Evolutionary conservation across 169 alveolate genomes (phyloP).

Genomic region (Plasmodium ovale): DNA sequence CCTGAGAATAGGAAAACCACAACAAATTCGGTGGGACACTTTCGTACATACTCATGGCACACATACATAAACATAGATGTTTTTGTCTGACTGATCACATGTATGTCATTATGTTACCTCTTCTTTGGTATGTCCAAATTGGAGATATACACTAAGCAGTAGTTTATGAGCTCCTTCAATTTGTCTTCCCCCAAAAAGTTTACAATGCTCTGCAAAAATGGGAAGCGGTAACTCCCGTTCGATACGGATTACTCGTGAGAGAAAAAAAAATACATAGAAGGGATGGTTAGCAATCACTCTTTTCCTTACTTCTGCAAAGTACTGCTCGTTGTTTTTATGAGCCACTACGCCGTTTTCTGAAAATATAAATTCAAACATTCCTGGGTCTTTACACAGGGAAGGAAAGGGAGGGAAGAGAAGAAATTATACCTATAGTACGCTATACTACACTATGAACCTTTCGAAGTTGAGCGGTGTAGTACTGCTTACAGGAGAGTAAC

Average conservation of each 20-base stretch:
- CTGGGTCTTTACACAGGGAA: constrained; percentile 53
- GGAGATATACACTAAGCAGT: constrained; percentile 90
- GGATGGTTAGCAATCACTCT: not conserved
- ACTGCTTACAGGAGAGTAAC: not conserved
- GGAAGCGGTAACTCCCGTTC: too few relatives aligned
- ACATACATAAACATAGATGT: not conserved
- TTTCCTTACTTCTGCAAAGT: constrained; percentile 76
- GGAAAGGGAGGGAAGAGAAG: not conserved
- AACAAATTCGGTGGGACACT: not conserved
- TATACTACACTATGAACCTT: too few relatives aligned
- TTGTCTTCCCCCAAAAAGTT: constrained; percentile 89
- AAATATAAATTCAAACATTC: constrained; percentile 87
- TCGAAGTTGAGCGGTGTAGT: too few relatives aligned
- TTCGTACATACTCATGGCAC: too few relatives aligned
- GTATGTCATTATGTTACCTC: constrained; percentile 83
- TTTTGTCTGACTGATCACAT: not conserved
- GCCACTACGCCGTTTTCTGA: constrained; percentile 94
- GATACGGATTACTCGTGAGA: too few relatives aligned
- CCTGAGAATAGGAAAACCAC: constrained; percentile 55
- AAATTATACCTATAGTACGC: too few relatives aligned
- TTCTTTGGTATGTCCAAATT: constrained; percentile 95
- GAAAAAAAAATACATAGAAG: not conserved
- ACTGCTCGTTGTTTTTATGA: constrained; percentile 86
- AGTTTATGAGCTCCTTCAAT: constrained; percentile 90
- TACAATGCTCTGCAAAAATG: constrained; percentile 79